phyloP scores from a whole-genome alignment of 2,329 filamentous ascomycete genomes.

The Fusarium brevicatenulatum region DNA sequence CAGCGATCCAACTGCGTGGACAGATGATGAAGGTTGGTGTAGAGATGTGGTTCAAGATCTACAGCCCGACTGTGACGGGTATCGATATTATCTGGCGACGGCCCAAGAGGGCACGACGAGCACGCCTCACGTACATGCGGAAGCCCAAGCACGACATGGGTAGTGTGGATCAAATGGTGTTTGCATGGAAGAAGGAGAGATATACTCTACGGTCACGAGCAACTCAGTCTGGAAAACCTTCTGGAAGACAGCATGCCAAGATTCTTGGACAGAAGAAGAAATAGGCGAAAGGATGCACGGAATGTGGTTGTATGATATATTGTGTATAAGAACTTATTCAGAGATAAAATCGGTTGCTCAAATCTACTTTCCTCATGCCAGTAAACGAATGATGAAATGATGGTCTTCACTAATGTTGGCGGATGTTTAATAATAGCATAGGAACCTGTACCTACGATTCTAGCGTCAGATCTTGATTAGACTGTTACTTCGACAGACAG shows the following conservation, averaged over 20 bases:
- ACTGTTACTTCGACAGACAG: neutral
- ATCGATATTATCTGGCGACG: slow-evolving; percentile 93
- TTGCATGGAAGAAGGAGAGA: slow-evolving; percentile 59
- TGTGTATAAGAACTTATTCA: slow-evolving; percentile 40
- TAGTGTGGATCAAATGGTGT: slow-evolving; percentile 82
- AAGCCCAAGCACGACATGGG: slow-evolving; percentile 88
- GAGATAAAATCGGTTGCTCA: slow-evolving; percentile 21
- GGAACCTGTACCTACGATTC: neutral
- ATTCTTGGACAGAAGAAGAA: slow-evolving; percentile 38
- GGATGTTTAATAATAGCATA: neutral
- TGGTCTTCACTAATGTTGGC: neutral
- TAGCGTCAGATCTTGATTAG: neutral
- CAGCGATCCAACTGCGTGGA: slow-evolving; percentile 85
- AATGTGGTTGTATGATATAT: slow-evolving; percentile 46
- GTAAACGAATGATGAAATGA: neutral
- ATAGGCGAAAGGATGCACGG: neutral
- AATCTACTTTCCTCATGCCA: neutral
- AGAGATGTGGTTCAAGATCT: slow-evolving; percentile 98
- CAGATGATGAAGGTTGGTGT: slow-evolving; percentile 87
- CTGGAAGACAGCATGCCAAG: slow-evolving; percentile 20
- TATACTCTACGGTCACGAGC: slow-evolving; percentile 52
- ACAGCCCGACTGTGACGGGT: slow-evolving; percentile 86
- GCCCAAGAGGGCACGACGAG: slow-evolving; percentile 85
- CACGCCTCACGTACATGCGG: slow-evolving; percentile 90
- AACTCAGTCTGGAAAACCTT: slow-evolving; percentile 41